phyloP scores from a whole-genome alignment of 1,139 yeast species.

The Taphrina wiesneri region DNA sequence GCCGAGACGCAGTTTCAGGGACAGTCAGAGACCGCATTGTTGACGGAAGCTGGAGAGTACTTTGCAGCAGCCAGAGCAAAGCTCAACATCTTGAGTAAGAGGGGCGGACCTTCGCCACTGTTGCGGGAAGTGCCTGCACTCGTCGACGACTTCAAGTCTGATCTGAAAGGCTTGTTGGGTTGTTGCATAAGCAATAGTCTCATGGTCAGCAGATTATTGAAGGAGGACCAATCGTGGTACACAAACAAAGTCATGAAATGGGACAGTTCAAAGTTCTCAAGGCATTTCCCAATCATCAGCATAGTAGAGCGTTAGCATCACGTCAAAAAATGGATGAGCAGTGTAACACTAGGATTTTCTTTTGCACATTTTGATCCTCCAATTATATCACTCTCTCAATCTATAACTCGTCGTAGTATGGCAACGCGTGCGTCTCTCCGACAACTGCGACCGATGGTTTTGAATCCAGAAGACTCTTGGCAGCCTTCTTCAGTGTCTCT shows the following conservation, averaged over 20 bases:
- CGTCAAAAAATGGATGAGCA: neutral
- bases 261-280: neutral
- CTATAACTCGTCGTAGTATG: constrained; percentile 79
- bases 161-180: neutral
- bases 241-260: neutral
- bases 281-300: constrained; percentile 8
- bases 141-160: neutral
- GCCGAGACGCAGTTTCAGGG: neutral
- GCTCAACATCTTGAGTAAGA: neutral
- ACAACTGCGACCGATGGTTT: constrained; percentile 84
- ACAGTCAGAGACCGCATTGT: neutral
- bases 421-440: constrained; percentile 85
- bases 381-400: neutral
- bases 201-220: neutral
- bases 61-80: constrained; percentile 6
- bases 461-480: constrained; percentile 56
- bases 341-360: neutral
- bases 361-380: neutral
- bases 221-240: constrained; percentile 1
- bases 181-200: constrained; percentile 16
- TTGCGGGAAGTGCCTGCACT: constrained; percentile 4
- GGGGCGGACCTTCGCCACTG: constrained; percentile 4
- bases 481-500: constrained; percentile 54
- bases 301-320: neutral
- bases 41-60: neutral